phyloP scores from a whole-genome alignment of 495 filamentous ascomycete species.

The Penicillium paradoxum region DNA sequence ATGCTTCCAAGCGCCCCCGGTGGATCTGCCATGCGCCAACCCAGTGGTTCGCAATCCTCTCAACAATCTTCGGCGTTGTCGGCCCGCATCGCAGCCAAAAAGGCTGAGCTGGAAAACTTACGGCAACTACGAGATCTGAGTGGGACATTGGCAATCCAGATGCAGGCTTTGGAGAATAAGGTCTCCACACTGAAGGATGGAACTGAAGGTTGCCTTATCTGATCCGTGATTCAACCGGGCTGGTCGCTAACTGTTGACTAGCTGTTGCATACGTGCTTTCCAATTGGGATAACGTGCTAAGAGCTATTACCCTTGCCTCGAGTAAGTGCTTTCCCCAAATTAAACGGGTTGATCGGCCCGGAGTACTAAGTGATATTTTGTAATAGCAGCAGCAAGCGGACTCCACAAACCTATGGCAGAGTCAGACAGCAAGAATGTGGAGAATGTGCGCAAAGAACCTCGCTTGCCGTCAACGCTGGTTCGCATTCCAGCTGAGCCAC shows the following conservation, averaged over 20 bases:
- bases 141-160: slow-evolving; percentile 78
- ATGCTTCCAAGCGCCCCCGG: slow-evolving; percentile 31
- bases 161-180: slow-evolving; percentile 87
- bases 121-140: slow-evolving; percentile 85
- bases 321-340: too few relatives aligned
- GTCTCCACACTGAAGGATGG: slow-evolving; percentile 83
- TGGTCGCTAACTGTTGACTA: slow-evolving; percentile 27
- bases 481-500: slow-evolving; percentile 33
- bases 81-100: slow-evolving; percentile 88
- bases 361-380: neutral
- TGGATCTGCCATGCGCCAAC: slow-evolving; percentile 32
- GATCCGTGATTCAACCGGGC: neutral
- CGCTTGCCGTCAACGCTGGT: slow-evolving; percentile 37
- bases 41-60: slow-evolving; percentile 33
- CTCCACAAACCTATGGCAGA: slow-evolving; percentile 12
- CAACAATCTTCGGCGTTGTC: slow-evolving; percentile 78
- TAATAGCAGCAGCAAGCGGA: slow-evolving; percentile 21
- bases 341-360: neutral
- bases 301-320: slow-evolving; percentile 92
- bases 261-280: slow-evolving; percentile 87
- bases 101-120: slow-evolving; percentile 84
- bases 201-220: slow-evolving; percentile 65
- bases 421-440: slow-evolving; percentile 10
- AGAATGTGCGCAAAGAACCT: slow-evolving; percentile 5
- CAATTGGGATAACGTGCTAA: slow-evolving; percentile 94